A percentile compares a stretch with the other conserved stretches of the same genome.
These are phyloP conservation scores for Purshia tridentata DNA, from an alignment of 306 rosid species.

Conservation along the genomic window DNA sequence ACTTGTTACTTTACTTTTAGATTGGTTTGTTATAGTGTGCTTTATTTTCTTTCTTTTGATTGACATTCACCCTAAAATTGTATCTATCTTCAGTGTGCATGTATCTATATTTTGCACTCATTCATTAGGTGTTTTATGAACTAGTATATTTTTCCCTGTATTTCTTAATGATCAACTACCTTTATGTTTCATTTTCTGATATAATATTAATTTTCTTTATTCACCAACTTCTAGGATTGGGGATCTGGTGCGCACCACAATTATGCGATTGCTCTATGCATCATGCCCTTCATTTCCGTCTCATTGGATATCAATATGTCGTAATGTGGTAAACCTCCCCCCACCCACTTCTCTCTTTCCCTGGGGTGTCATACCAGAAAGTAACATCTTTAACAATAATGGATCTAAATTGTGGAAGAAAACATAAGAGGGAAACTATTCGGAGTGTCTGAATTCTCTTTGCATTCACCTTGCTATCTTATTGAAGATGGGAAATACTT, in stretches of 20 bases:
- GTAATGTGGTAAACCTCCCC: slow-evolving; percentile 65
- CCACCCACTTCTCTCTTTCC: background rate
- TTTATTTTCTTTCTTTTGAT: slow-evolving; percentile 10
- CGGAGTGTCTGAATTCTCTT: background rate
- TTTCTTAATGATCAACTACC: no score
- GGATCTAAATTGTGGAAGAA: background rate
- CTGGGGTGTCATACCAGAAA: background rate
- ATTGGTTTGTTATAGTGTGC: slow-evolving; percentile 2
- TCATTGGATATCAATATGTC: slow-evolving; percentile 89
- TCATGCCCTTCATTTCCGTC: slow-evolving; percentile 85
- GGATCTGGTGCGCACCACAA: slow-evolving; percentile 68
- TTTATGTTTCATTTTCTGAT: background rate
- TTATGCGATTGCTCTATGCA: slow-evolving; percentile 83
- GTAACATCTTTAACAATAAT: background rate
- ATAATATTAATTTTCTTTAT: slow-evolving; percentile 14
- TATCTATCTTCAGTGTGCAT: background rate
- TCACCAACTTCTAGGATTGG: slow-evolving; percentile 60
- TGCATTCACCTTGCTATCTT: background rate
- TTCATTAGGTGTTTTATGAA: background rate
- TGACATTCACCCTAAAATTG: background rate
- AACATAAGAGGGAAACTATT: background rate
- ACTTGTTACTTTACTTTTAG: slow-evolving; percentile 5
- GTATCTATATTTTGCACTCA: background rate
- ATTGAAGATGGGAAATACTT: background rate
- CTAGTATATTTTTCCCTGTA: no score